Percentiles rank a stretch among this genome's conserved stretches.
Conservation (phyloP, 768 basidiomycete species). For the Lentinus tigrinus region DNA sequence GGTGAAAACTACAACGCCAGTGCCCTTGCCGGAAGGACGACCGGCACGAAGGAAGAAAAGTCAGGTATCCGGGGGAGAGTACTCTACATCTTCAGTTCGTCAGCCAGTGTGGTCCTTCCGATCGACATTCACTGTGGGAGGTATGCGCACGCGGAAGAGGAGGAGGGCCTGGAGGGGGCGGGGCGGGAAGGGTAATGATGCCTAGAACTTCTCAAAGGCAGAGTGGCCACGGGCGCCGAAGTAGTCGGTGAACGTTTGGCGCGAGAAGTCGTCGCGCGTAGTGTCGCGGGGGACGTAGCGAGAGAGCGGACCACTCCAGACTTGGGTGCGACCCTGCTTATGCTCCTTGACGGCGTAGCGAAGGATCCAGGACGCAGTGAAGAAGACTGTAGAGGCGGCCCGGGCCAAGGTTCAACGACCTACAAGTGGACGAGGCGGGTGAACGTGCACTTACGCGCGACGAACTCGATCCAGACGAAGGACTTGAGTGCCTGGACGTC, state of each 20-base stretch:
- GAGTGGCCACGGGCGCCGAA: constrained; percentile 11
- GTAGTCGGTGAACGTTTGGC: constrained; percentile 19
- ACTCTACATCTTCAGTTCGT: neutral
- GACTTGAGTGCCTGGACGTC: constrained; percentile 54
- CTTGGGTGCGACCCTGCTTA: constrained; percentile 46
- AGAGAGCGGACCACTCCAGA: constrained; percentile 51
- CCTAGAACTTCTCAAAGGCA: constrained; percentile 15
- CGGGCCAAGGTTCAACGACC: neutral
- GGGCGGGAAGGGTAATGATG: too few relatives aligned
- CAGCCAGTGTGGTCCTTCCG: neutral
- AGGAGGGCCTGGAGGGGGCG: too few relatives aligned
- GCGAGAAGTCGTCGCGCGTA: constrained; percentile 8
- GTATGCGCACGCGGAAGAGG: too few relatives aligned
- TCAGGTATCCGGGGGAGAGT: neutral
- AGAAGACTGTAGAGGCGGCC: constrained; percentile 36
- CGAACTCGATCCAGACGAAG: constrained; percentile 59
- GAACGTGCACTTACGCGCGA: constrained; percentile 41
- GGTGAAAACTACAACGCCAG: neutral
- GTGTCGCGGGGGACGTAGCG: constrained; percentile 40
- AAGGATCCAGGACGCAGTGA: constrained; percentile 39
- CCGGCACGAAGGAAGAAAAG: neutral
- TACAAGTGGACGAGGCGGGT: neutral
- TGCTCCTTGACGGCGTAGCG: constrained; percentile 46
- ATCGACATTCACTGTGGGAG: too few relatives aligned
- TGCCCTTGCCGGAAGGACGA: constrained; percentile 4